These are phyloP conservation scores for Puccinia polysora DNA, from an alignment of 1,284 basidiomycete species.

Conservation along the genomic window DNA sequence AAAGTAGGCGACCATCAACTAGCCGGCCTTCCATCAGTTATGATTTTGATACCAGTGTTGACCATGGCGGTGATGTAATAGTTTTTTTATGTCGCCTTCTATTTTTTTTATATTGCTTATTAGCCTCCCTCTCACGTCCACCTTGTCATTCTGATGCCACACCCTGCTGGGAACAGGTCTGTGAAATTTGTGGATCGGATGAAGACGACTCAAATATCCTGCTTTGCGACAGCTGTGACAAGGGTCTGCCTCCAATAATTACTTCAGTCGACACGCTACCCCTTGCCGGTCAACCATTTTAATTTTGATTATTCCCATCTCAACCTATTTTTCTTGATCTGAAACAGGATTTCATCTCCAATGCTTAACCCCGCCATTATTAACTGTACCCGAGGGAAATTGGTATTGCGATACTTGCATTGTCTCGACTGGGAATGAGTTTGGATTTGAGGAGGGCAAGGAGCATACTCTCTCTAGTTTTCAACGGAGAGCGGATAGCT, in stretches of 20 bases:
- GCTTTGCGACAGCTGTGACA: conserved; percentile 93
- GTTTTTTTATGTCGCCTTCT: neutral
- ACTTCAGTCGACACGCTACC: too few relatives aligned
- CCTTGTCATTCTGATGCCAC: neutral
- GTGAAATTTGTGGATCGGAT: conserved; percentile 80
- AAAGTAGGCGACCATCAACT: conserved; percentile 21
- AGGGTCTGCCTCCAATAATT: too few relatives aligned
- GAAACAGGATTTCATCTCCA: conserved; percentile 76
- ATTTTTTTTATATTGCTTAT: neutral
- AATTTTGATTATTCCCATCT: too few relatives aligned
- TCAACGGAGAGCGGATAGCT: conserved; percentile 81
- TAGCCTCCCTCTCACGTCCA: too few relatives aligned
- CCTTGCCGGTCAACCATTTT: neutral
- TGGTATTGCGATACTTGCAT: conserved; percentile 97
- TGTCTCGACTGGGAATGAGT: conserved; percentile 90
- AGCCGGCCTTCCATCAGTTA: conserved; percentile 5
- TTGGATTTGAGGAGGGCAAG: conserved; percentile 96
- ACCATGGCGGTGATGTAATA: conserved; percentile 42
- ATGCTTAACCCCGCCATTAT: conserved; percentile 85
- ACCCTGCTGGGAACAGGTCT: conserved; percentile 57
- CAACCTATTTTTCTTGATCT: too few relatives aligned
- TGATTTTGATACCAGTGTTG: conserved; percentile 15
- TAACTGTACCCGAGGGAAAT: conserved; percentile 70
- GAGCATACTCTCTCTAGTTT: conserved; percentile 89
- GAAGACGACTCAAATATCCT: conserved; percentile 85